A percentile compares a stretch with the other conserved stretches of the same genome.
Conservation (phyloP, 805 yeast genomes). For the Wickerhamomyces xylosicus region DNA sequence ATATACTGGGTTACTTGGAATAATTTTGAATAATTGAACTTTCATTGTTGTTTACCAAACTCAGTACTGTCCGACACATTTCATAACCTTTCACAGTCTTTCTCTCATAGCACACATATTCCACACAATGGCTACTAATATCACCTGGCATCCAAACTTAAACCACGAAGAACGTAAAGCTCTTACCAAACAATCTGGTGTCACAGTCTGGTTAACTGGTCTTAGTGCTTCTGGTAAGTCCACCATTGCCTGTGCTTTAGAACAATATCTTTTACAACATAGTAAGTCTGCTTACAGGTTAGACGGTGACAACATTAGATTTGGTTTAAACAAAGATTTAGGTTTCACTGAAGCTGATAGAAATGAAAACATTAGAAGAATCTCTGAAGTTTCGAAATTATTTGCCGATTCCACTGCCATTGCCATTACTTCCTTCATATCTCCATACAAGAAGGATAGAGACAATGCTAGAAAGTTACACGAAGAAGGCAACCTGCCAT, state of each 20-base stretch:
- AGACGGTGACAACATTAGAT: constrained; percentile 91
- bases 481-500: constrained; percentile 62
- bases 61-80: too few species aligned
- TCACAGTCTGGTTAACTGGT: constrained; percentile 93
- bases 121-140: constrained; percentile 74
- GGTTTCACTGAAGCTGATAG: constrained; percentile 90
- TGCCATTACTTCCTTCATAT: constrained; percentile 84
- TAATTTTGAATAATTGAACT: too few species aligned
- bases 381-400: constrained; percentile 86
- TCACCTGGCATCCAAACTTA: constrained; percentile 92
- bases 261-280: constrained; percentile 63
- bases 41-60: too few species aligned
- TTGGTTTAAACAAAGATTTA: constrained; percentile 89
- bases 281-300: constrained; percentile 74
- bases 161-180: constrained; percentile 71
- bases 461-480: constrained; percentile 80
- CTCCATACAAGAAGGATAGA: constrained; percentile 84
- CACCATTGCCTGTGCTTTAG: constrained; percentile 91
- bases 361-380: constrained; percentile 91
- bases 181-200: constrained; percentile 72
- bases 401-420: constrained; percentile 90
- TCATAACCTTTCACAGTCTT: too few species aligned
- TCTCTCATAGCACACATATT: neutral
- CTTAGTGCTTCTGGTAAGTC: constrained; percentile 85
- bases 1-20: too few species aligned